Base-by-base conservation (phyloP, 208 protist genomes). In the Leishmania guyanensis region DNA sequence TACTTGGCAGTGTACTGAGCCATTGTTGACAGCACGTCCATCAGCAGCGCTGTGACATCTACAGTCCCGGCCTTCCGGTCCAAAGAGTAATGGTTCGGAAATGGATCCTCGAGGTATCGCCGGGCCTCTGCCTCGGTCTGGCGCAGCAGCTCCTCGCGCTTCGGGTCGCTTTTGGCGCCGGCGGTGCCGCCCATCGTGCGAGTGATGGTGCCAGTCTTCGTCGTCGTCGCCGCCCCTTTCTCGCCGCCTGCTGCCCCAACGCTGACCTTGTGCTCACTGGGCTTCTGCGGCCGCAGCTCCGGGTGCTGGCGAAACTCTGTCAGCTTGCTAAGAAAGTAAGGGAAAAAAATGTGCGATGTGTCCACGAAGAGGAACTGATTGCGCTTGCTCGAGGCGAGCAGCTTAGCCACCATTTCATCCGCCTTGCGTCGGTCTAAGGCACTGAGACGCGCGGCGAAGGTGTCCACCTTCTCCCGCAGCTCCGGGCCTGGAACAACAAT, bases 1-100 rank as follows among this genome's bases (percentile, higher is more conserved):
- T 96, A 96, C 88, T 98, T 98, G 53, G 93, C 93, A 20, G 89
- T 86, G 85, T 96, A 98, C 88, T 98, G 94, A 54, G 94, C 94
- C 0, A 93, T 92, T 75, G 81, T 83, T 3, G 90, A 89, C 83
- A 98, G 92, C 75, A 96, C 86, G 54, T 91, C 91, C 77, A 96
- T 90, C 56, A 90, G 77, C 39, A 93, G 70, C 3, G 91, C 87
- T 22, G 91, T 90, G 72, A 98, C 84, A 53, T 95, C 90, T 1
- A 96, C 74, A 6, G 93, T 95, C 58, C 90, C 91, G 12, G 87
- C 87, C 48, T 89, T 86, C 17, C 92, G 84, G 80, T 96, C 88
- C 2, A 96, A 80, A 14, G 90, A 90, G 82, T 92, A 98, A 33
- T 81, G 78, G 74, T 89, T 91, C 0, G 94, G 94, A 80, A 92